Base-by-base conservation (phyloP, 78 protist species). In the Cavenderia fasciculata region DNA sequence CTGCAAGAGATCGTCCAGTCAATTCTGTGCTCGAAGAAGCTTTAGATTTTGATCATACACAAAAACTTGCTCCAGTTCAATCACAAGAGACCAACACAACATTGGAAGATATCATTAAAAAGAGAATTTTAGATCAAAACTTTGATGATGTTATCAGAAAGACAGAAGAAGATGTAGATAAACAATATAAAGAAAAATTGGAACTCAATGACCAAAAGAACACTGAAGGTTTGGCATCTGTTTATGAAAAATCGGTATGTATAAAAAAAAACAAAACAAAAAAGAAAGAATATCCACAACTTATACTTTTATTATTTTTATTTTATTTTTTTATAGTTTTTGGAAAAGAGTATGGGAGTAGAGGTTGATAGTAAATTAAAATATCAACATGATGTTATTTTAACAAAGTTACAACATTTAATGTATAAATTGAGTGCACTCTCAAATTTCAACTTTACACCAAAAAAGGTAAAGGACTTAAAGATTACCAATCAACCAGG, bases 41-140 rank as follows among this genome's bases (percentile, higher is more conserved):
- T 25, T 54, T 92, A 47, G 95, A 92, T 70, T 92, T 61, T 70
- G 95, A 92, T 52, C 74, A 68, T 38, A 74, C 92, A 40, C 92
- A 75, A 75, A 86, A 78, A 92, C 47, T 56, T 21, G 86, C 95
- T n/a, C 92, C 92, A 61, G 70, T 46, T 4, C 12, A 62, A 27
- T 84, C 89, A 25, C 49, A 85, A 85, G 89, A 85, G 61, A 36
- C 74, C n/a, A 68, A 71, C 46, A 12, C 12, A 40, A 19, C 74
- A 33, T 18, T 92, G 27, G 92, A 92, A 29, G 95, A 89, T 51
- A 52, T 68, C 6, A 86, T 92, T 69, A 65, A 54, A 62, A 62
- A 56, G 84, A 82, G 95, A 61, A 61, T 91, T 23, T 38, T 63
- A 21, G 92, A 91, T 31, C 70, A 72, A 74, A 85, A 62, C 59